These are phyloP conservation scores for Emydomyces testavorans DNA, from an alignment of 2,329 filamentous ascomycete species.

Conservation along the genomic window DNA sequence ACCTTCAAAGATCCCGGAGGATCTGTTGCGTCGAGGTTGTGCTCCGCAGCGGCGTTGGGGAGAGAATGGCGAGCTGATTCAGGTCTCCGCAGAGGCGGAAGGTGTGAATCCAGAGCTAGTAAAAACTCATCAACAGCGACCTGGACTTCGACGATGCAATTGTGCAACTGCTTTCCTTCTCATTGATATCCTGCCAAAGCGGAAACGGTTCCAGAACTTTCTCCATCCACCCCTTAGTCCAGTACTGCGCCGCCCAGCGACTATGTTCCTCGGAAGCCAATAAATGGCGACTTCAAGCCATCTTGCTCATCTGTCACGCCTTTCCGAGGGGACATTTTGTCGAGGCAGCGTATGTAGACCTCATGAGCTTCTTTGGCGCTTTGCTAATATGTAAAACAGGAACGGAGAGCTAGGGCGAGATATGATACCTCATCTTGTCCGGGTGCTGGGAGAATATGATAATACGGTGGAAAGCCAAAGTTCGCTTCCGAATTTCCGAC, in stretches of 20 bases:
- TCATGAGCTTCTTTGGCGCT: not conserved
- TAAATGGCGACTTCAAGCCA: conserved; percentile 8
- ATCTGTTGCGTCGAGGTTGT: conserved; percentile 12
- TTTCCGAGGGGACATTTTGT: conserved; percentile 10
- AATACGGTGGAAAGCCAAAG: not conserved
- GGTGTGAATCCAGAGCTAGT: conserved; percentile 11
- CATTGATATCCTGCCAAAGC: conserved; percentile 14
- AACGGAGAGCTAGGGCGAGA: not conserved
- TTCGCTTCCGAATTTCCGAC: not conserved
- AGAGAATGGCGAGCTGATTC: conserved; percentile 12
- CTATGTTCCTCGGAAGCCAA: not conserved
- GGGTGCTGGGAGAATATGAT: conserved; percentile 9
- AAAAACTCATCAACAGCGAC: conserved; percentile 11
- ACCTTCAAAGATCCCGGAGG: conserved; percentile 13
- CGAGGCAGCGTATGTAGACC: conserved; percentile 4
- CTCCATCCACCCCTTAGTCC: conserved; percentile 16
- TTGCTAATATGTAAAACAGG: not conserved
- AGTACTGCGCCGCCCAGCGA: conserved; percentile 12
- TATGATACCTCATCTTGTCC: conserved; percentile 2
- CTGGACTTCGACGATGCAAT: conserved; percentile 14
- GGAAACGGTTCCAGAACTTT: conserved; percentile 14
- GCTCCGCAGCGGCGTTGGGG: conserved; percentile 11
- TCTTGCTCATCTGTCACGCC: conserved; percentile 10
- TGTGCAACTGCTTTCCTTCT: conserved; percentile 15
- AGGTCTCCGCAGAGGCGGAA: conserved; percentile 11